These are phyloP conservation scores for Xylaria sp. DNA, from an alignment of 495 filamentous ascomycete genomes.

Conservation along the genomic window DNA sequence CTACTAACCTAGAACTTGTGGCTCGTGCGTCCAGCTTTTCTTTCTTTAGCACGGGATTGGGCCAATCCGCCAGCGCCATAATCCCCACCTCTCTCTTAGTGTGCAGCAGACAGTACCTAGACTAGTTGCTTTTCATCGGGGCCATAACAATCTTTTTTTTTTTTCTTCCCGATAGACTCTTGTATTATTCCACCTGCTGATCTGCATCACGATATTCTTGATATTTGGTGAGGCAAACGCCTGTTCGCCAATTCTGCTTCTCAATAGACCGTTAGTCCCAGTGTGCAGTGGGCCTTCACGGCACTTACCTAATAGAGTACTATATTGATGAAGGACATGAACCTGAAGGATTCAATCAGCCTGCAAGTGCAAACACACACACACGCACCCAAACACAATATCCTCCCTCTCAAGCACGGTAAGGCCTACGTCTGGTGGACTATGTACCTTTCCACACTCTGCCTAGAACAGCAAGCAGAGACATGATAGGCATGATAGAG, in stretches of 20 bases:
- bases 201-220: not conserved
- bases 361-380: constrained; percentile 5
- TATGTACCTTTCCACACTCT: not conserved
- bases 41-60: not conserved
- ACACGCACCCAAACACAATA: not conserved
- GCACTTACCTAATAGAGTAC: not conserved
- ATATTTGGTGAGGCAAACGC: not conserved
- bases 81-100: not conserved
- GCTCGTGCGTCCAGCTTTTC: not conserved
- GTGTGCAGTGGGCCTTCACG: not conserved
- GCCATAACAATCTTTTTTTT: not conserved
- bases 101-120: not conserved
- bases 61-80: not conserved
- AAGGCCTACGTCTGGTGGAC: not conserved
- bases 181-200: not conserved
- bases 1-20: constrained; percentile 17
- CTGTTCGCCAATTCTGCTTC: not conserved
- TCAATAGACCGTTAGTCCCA: not conserved
- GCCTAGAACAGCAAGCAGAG: not conserved
- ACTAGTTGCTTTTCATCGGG: not conserved
- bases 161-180: not conserved
- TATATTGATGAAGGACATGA: not conserved
- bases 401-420: not conserved
- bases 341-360: not conserved
- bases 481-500: not conserved